phyloP scores from a whole-genome alignment of 2,329 filamentous ascomycete genomes.

The Fonsecaea monophora region DNA sequence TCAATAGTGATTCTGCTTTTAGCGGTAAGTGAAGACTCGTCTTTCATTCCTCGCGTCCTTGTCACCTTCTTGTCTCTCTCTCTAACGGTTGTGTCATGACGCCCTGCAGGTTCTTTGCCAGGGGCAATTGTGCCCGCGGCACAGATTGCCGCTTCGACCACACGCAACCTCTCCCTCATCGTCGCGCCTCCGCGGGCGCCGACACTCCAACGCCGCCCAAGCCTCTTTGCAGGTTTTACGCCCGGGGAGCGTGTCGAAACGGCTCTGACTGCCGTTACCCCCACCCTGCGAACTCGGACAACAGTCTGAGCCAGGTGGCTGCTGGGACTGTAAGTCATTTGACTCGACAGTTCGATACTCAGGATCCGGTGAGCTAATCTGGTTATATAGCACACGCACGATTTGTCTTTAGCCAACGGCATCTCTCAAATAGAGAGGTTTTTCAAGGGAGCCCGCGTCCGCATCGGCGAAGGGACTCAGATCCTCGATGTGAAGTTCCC shows the following conservation, averaged over 20 bases:
- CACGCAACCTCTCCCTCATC: background rate
- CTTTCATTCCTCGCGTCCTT: background rate
- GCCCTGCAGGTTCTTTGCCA: conserved; percentile 18
- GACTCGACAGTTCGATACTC: background rate
- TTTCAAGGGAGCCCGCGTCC: conserved; percentile 12
- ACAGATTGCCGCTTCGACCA: conserved; percentile 18
- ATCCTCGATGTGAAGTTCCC: conserved; percentile 20
- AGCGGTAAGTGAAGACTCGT: background rate
- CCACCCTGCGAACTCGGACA: conserved; percentile 2
- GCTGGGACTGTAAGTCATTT: background rate
- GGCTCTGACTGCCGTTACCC: conserved; percentile 6
- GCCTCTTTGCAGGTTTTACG: conserved; percentile 9
- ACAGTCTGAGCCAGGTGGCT: background rate
- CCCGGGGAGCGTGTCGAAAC: conserved; percentile 4
- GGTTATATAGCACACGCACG: background rate
- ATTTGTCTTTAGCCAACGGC: background rate
- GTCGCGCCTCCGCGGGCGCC: background rate
- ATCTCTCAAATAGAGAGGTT: background rate
- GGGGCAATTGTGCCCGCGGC: conserved; percentile 19
- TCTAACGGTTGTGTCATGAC: background rate
- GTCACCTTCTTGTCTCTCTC: background rate
- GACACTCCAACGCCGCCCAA: background rate
- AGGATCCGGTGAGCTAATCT: background rate
- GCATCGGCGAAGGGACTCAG: conserved; percentile 17
- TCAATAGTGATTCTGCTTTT: background rate